Evolutionary conservation across 2,329 filamentous ascomycete genomes (phyloP).

Genomic region (Ophiocordyceps camponoti-saundersi): DNA sequence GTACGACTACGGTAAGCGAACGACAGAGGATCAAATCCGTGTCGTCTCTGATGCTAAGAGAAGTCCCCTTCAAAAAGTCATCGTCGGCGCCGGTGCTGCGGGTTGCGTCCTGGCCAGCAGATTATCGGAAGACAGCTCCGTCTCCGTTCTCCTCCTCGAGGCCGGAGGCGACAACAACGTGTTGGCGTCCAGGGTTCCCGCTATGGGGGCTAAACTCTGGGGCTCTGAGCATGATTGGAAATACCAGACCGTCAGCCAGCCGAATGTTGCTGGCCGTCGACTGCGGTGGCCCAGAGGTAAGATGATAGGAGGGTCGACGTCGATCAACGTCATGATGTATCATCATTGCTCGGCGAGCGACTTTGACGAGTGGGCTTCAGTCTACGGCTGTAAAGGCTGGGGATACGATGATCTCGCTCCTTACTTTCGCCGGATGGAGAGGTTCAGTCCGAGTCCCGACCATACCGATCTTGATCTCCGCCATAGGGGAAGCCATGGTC

Average conservation of each 20-base stretch:
- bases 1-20: background rate
- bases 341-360: background rate
- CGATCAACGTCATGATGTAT: background rate
- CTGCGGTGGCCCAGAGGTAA: background rate
- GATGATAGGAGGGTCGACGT: background rate
- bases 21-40: background rate
- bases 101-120: background rate
- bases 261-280: background rate
- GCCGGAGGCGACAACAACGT: background rate
- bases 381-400: background rate
- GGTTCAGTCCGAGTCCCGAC: background rate
- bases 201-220: background rate
- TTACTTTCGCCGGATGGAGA: background rate
- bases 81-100: background rate
- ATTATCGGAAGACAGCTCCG: background rate
- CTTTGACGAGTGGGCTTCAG: background rate
- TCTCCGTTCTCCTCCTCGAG: background rate
- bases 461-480: background rate
- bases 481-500: background rate
- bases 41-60: background rate
- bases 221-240: background rate
- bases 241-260: background rate
- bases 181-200: background rate
- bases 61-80: background rate
- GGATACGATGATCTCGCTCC: background rate